phyloP scores from a whole-genome alignment of 2,329 filamentous ascomycete genomes.

The Thielaviopsis euricoi region DNA sequence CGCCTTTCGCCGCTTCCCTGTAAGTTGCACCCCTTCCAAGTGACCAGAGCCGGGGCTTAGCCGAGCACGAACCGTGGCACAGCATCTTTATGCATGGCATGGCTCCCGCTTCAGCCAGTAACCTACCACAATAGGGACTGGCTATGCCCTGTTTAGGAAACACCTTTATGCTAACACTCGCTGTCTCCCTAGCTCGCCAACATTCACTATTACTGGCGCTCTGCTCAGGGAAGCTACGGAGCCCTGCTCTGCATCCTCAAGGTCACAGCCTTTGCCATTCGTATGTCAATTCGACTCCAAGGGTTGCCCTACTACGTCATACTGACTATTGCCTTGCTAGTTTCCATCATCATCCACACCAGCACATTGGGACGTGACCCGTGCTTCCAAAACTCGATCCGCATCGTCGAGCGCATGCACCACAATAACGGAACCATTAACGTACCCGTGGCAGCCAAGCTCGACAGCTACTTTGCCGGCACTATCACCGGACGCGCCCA shows the following conservation, averaged over 20 bases:
- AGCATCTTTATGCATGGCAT: not conserved
- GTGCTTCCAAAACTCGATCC: conserved; percentile 11
- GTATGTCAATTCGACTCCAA: not conserved
- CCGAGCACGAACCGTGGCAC: not conserved
- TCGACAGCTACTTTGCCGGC: conserved; percentile 8
- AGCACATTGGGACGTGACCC: conserved; percentile 10
- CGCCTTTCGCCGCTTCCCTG: conserved; percentile 7
- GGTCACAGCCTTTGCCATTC: conserved; percentile 9
- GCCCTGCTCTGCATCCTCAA: conserved; percentile 4
- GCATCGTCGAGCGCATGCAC: conserved; percentile 6
- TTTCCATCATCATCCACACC: conserved; percentile 9
- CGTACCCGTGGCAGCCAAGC: conserved; percentile 2
- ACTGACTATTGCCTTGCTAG: not conserved
- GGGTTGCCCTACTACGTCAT: not conserved
- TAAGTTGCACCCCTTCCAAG: conserved; percentile 1
- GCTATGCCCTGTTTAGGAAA: not conserved
- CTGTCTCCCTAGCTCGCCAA: conserved; percentile 7
- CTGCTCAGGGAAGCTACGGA: conserved; percentile 5
- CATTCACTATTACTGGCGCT: conserved; percentile 11
- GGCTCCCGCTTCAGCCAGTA: not conserved
- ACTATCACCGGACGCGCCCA: conserved; percentile 8
- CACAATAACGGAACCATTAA: conserved; percentile 7
- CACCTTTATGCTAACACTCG: not conserved
- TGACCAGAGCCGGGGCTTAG: not conserved
- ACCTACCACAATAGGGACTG: not conserved